Conservation (phyloP, 2,329 filamentous ascomycete genomes). For the Fusarium staphyleae region DNA sequence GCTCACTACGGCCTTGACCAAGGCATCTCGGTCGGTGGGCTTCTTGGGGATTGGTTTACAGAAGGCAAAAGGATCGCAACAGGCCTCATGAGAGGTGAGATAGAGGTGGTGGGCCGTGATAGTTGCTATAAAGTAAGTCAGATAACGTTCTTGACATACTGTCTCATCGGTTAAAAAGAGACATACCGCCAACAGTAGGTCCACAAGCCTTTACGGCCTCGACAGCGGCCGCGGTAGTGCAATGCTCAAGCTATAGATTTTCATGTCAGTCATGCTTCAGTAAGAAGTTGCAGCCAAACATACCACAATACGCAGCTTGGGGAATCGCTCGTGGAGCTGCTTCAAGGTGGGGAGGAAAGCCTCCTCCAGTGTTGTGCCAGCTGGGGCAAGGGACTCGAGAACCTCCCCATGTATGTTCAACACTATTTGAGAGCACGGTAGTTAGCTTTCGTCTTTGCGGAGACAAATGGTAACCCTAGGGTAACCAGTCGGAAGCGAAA, state of each 20-base stretch:
- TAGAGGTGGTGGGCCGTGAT: conserved; percentile 89
- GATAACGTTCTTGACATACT: neutral
- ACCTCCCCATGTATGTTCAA: conserved; percentile 94
- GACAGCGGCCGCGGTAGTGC: conserved; percentile 82
- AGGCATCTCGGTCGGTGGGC: conserved; percentile 73
- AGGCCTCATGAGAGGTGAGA: conserved; percentile 75
- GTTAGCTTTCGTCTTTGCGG: conserved; percentile 1
- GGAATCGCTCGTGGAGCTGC: conserved; percentile 77
- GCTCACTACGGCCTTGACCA: conserved; percentile 69
- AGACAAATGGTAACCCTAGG: neutral
- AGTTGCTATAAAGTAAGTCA: conserved; percentile 58
- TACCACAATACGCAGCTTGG: conserved; percentile 68
- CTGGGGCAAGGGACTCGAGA: conserved; percentile 57
- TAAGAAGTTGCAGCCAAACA: neutral
- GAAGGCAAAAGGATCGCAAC: conserved; percentile 68
- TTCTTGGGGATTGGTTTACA: conserved; percentile 81
- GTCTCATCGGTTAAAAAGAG: neutral
- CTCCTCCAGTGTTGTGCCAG: conserved; percentile 54
- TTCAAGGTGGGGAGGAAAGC: conserved; percentile 81
- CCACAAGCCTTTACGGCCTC: conserved; percentile 80
- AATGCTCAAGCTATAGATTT: conserved; percentile 71
- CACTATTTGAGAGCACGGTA: conserved; percentile 50
- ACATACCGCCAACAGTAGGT: conserved; percentile 70
- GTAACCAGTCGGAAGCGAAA: too few species aligned
- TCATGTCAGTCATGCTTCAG: neutral